phyloP scores from a whole-genome alignment of 805 yeast species.

The Maudiozyma barnettii region DNA sequence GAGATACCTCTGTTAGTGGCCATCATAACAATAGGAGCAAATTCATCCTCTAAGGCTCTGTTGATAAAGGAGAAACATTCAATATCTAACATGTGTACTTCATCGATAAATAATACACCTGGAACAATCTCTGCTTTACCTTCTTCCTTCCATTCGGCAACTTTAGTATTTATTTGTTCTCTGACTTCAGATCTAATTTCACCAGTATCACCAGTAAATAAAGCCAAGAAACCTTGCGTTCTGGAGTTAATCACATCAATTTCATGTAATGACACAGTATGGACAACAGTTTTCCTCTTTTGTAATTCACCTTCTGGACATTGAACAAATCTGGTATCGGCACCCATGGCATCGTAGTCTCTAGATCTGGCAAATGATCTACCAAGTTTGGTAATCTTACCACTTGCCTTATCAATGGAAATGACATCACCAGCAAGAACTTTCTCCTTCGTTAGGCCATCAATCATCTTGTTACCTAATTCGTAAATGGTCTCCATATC shows the following conservation, averaged over 20 bases:
- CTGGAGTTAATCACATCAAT: constrained; percentile 95
- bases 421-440: constrained; percentile 96
- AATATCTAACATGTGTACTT: constrained; percentile 95
- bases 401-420: constrained; percentile 89
- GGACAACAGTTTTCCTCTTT: constrained; percentile 89
- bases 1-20: constrained; percentile 96
- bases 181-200: constrained; percentile 93
- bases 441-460: constrained; percentile 86
- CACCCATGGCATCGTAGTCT: constrained; percentile 98
- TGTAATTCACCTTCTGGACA: constrained; percentile 98
- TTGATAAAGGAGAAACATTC: constrained; percentile 93
- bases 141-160: constrained; percentile 97
- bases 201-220: constrained; percentile 94
- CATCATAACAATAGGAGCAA: constrained; percentile 95
- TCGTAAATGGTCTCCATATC: constrained; percentile 98
- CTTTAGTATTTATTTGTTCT: constrained; percentile 92
- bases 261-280: constrained; percentile 95
- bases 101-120: constrained; percentile 95
- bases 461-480: constrained; percentile 88
- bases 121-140: constrained; percentile 97
- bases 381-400: constrained; percentile 88
- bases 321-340: constrained; percentile 94
- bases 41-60: constrained; percentile 92
- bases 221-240: constrained; percentile 94
- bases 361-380: constrained; percentile 93